Evolutionary conservation across 257 asterid genomes (phyloP), one percentile per base, ranked within the genome.

Genomic region (Rubia yunnanensis): DNA sequence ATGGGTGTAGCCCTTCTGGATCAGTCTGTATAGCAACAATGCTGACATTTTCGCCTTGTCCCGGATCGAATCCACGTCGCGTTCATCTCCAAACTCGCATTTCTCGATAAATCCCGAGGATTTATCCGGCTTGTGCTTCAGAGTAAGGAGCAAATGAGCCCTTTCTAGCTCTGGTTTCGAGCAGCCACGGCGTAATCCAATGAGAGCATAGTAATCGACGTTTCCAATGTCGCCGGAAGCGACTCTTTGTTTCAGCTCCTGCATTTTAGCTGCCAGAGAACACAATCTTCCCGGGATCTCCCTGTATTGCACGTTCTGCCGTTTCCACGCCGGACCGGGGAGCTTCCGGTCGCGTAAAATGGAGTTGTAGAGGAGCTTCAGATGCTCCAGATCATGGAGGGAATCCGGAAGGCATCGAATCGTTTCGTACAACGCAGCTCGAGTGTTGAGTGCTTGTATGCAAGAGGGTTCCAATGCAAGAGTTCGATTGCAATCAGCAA

Each of bases 311-410:
- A 90, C 86, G 18, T 75, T 70, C 58, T 88, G 99, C 6, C 95
- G 86, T 66, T 85, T 94, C 99, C 99, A 94, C 10, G 77, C 77
- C 0, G 95, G 96, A 0, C 96, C 98, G 5, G 92, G 91, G n/a
- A 88, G 8, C 60, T 85, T 94, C 36, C 95, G 60, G 24, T 94
- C 95, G 0, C 96, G 85, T 1, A 94, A 73, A 59, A 88, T 86
- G 0, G 99, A 85, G 74, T 90, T 94, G 70, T 88, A 94, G 66
- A 94, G 74, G 26, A 94, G 89, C 60, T 90, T 94, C 49, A 94
- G 71, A 71, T 94, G 99, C 76, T 94, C 99, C 1, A 94, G 82
- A 74, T 94, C 99, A 35, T 94, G 99, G 44, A 94, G 98, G 10
- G 91, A 81, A 39, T 94, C 98, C 0, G 98, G 95, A 26, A 90